phyloP scores from a whole-genome alignment of 1,284 basidiomycete species.

The Mrakiaceae sp. region DNA sequence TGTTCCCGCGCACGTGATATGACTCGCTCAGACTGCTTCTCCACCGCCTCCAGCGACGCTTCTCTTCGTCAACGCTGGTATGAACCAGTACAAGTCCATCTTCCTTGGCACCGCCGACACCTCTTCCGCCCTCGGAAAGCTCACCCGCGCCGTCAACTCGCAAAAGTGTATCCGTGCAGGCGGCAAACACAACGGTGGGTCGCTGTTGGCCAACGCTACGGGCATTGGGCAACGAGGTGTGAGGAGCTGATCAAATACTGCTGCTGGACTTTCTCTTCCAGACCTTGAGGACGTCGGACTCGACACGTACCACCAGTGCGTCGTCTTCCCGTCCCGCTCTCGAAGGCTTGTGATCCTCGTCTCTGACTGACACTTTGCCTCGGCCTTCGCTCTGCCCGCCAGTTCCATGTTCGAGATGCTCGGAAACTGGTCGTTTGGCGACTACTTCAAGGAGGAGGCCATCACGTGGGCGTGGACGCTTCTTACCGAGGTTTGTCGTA shows the following conservation, averaged over 20 bases:
- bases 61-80: slow-evolving; percentile 94
- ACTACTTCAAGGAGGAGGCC: slow-evolving; percentile 99
- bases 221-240: neutral
- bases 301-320: slow-evolving; percentile 68
- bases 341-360: neutral
- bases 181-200: slow-evolving; percentile 89
- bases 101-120: slow-evolving; percentile 96
- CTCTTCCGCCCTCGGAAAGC: slow-evolving; percentile 70
- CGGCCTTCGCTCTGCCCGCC: slow-evolving; percentile 30
- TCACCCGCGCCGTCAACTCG: slow-evolving; percentile 87
- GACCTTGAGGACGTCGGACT: slow-evolving; percentile 98
- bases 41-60: slow-evolving; percentile 53
- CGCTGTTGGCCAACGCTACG: neutral
- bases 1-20: too few species aligned
- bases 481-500: slow-evolving; percentile 51
- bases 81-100: slow-evolving; percentile 97
- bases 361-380: neutral
- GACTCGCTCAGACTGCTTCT: neutral
- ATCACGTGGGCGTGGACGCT: slow-evolving; percentile 89
- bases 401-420: slow-evolving; percentile 97
- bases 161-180: slow-evolving; percentile 98
- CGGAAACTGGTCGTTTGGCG: slow-evolving; percentile 98
- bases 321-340: neutral
- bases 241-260: neutral
- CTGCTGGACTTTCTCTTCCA: slow-evolving; percentile 28